Evolutionary conservation across 1,284 basidiomycete genomes (phyloP), one percentile per base, ranked within the genome.

Genomic region (Ceratobasidium sp.): DNA sequence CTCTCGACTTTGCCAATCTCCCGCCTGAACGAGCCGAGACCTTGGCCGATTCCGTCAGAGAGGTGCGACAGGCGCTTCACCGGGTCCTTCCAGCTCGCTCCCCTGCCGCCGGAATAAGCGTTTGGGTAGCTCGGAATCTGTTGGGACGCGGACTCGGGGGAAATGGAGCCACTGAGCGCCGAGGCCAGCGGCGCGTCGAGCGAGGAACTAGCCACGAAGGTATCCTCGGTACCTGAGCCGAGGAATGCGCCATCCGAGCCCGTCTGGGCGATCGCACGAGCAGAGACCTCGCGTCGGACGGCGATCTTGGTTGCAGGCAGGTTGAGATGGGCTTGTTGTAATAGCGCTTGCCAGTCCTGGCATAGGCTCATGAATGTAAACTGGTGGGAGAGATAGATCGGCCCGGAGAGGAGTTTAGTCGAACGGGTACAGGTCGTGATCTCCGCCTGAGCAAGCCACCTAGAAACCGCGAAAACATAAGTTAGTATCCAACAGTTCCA

Each of bases 381-480:
- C 79, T 96, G 94, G 80, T 94, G 93, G 0, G 91, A 90, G 16
- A 94, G 89, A 83, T 96, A 96, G 54, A 97, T 88, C 0, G 93
- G 88, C 0, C 90, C 88, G 0, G 94, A 92, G 0, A 94, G 87
- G 33, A 94, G 86, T 1, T 84, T 86, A 0, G 87, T 85, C 1
- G 90, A 90, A 5, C 85, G 86, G 1, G 90, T 90, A 83, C 86
- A 90, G 0, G 94, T 95, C 64, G 93, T 93, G 18, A 96, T 88
- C 82, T 97, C 95, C 0, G 93, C 93, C 60, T 92, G 90, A 0
- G 94, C 88, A 1, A 95, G 87, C 85, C 88, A 92, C 78, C 92
- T 93, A 79, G 3, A n/a, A 71, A 38, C n/a, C n/a, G 16, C 3
- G 52, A 4, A 50, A 14, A 65, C 38, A 23, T 54, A 23, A 64